Evolutionary conservation across 2,329 filamentous ascomycete species (phyloP), one percentile per base, ranked within the genome.

Genomic region (Thelonectria discophora): DNA sequence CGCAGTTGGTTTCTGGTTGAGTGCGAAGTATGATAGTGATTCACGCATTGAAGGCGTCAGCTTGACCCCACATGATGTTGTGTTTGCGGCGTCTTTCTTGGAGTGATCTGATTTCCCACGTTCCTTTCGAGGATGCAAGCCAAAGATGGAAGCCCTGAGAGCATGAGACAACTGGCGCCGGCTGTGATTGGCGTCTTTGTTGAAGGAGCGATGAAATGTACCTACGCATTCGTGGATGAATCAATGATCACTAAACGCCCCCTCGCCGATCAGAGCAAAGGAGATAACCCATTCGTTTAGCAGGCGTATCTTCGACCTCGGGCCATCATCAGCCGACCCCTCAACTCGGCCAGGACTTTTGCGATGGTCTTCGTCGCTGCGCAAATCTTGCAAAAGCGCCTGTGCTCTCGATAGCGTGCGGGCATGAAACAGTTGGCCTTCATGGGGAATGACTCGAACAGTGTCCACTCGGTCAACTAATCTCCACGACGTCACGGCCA

Each of bases 361-460:
- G 13, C 46, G 27, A 48, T 24, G 12, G 24, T 32, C 46, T 30
- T 21, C 42, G 10, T 48, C 17, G 21, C 27, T 30, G 27, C 27
- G 27, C 7, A 30, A 30, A 30, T 30, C 27, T 30, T 30, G 4
- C 27, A 7, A 30, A 30, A 30, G 7, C 5, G 27, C 6, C 27
- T 30, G 27, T 30, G 27, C 46, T 32, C 15, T 13, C 18, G 12
- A 47, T 24, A 32, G 24, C 24, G 24, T 30, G 21, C 21, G 46
- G 21, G 24, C 21, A 20, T 48, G 46, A 48, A 48, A 48, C 46
- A 32, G 24, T 32, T 48, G 24, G 46, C 10, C 20, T 8, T 48
- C 27, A 18, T 30, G 13, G 11, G 27, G n/a, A 39, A 47, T 55
- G 52, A 55, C 52, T 55, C 52, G 42, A 30, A 2, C 18, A 47